Evolutionary conservation across 2,329 filamentous ascomycete species (phyloP), one percentile per base, ranked within the genome.

Genomic region (Fusarium domesticum): DNA sequence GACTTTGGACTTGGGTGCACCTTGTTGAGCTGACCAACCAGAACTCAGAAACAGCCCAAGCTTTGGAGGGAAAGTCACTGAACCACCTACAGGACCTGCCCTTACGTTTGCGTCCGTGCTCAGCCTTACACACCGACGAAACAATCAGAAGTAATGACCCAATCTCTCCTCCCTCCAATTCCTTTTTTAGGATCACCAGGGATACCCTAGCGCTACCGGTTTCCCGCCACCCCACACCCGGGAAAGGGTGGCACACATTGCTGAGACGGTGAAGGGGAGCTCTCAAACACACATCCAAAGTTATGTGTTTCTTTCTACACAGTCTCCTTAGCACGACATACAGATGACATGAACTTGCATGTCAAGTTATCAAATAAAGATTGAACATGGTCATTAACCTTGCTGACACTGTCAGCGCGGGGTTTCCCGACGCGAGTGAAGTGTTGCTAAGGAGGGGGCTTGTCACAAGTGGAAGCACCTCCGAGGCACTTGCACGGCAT

Each of bases 121-220:
- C 58, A 60, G 58, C 58, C 58, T 58, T 60, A 60, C 49, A 52
- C 46, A 44, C 47, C 53, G 47, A 45, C 48, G 51, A 47, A 15
- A 43, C 43, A 47, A 39, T 49, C 36, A 51, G 6, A 39, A 50
- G 37, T 43, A 30, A 40, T 45, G 48, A 43, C 39, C 39, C 44
- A 28, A 38, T 44, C 28, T 46, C 39, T 40, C 45, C 39, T 54
- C 45, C 46, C 50, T 46, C 47, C 54, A 57, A n/a, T n/a, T n/a
- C n/a, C n/a, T n/a, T 49, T 49, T 46, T 54, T 57, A 60, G 55
- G 47, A 54, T 52, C 53, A 48, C 55, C 42, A 57, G 58, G 54
- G 53, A 60, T 58, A 56, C 42, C 54, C 58, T 60, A 56, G 51
- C 51, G 48, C 45, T 48, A 45, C 48, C 53, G 56, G 46, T 51